Percentiles rank a stretch among this genome's conserved stretches.
Evolutionary conservation across 2,329 filamentous ascomycete species (phyloP).

Genomic region (Thelonectria rubi): DNA sequence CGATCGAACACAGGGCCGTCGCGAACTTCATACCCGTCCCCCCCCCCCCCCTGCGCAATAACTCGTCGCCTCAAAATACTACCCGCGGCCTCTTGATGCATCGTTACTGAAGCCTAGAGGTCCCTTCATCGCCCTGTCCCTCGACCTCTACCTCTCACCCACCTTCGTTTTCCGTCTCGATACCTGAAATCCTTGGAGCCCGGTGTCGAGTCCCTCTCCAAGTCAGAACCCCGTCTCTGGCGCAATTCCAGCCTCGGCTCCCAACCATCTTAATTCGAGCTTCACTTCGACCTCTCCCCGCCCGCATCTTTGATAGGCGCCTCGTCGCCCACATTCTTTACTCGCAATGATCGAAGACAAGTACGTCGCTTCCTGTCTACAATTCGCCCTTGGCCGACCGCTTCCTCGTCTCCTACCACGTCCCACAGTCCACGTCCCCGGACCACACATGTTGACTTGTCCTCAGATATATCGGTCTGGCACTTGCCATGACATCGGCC

Average conservation of each 20-base stretch:
- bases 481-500: conserved; percentile 77
- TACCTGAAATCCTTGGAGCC: conserved; percentile 31
- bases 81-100: conserved; percentile 33
- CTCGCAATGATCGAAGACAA: conserved; percentile 51
- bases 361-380: conserved; percentile 40
- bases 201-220: conserved; percentile 39
- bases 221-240: conserved; percentile 21
- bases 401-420: conserved; percentile 13
- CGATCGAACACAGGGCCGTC: conserved; percentile 27
- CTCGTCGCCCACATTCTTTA: conserved; percentile 33
- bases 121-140: conserved; percentile 10
- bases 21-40: conserved; percentile 21
- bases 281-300: conserved; percentile 23
- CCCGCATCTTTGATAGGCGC: conserved; percentile 20
- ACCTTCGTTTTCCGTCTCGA: conserved; percentile 28
- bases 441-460: conserved; percentile 30
- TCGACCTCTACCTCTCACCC: conserved; percentile 14
- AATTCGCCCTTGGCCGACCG: conserved; percentile 1
- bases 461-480: conserved; percentile 77
- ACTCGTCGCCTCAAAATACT: conserved; percentile 9
- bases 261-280: conserved; percentile 17
- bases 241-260: conserved; percentile 24
- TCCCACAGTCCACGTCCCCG: conserved; percentile 4
- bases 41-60: conserved; percentile 3
- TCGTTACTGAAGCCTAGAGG: conserved; percentile 30